phyloP scores from a whole-genome alignment of 176 grass and related monocot species.

The Oryza nivara region DNA sequence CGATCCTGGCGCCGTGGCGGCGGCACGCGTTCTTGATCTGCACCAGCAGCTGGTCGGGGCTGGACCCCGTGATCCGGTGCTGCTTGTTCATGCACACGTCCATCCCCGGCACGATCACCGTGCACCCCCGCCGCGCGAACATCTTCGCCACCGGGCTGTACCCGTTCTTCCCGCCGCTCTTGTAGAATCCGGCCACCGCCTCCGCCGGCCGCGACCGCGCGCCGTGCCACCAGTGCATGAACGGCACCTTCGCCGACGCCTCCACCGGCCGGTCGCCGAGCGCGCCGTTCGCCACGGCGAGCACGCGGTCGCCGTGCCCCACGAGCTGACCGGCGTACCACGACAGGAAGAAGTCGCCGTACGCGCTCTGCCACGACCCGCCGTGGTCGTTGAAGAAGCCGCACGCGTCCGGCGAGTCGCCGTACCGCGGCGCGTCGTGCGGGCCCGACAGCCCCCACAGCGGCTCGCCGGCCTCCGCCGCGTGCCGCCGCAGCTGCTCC shows the following conservation, averaged over 20 bases:
- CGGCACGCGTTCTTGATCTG: constrained; percentile 70
- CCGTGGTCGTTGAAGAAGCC: constrained; percentile 71
- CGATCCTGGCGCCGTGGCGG: constrained; percentile 52
- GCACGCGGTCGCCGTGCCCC: constrained; percentile 68
- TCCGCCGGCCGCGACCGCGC: constrained; percentile 66
- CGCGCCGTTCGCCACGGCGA: constrained; percentile 49
- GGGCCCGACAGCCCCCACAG: constrained; percentile 71
- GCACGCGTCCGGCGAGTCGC: constrained; percentile 53
- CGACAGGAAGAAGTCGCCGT: constrained; percentile 91
- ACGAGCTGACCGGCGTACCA: constrained; percentile 84
- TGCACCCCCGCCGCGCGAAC: constrained; percentile 60
- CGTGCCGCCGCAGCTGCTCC: constrained; percentile 45
- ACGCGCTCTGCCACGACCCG: constrained; percentile 71
- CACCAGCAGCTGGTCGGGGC: constrained; percentile 58
- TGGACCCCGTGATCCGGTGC: constrained; percentile 45
- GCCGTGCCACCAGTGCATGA: constrained; percentile 76
- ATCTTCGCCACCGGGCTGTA: constrained; percentile 68
- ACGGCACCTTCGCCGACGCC: constrained; percentile 76
- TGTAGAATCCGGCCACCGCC: constrained; percentile 75
- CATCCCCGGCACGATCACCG: constrained; percentile 76
- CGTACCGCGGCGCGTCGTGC: constrained; percentile 68
- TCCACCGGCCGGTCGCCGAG: constrained; percentile 56
- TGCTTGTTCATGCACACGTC: constrained; percentile 67
- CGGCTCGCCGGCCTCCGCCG: constrained; percentile 39
- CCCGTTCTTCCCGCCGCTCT: constrained; percentile 57